These are phyloP conservation scores for Cryptococcus sp. DNA, from an alignment of 1,284 basidiomycete genomes.

Conservation along the genomic window DNA sequence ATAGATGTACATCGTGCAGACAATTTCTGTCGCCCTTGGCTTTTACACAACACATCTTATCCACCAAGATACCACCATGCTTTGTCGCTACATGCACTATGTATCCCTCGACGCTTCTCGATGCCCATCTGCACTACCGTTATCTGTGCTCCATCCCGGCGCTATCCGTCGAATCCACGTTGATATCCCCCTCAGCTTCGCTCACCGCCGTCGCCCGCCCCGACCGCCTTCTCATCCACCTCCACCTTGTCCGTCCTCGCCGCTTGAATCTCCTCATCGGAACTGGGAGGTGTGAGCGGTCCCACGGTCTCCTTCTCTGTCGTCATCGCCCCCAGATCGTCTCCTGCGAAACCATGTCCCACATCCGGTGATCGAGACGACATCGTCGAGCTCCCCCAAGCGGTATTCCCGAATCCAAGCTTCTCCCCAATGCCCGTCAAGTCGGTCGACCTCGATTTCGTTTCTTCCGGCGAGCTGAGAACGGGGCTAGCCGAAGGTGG, in stretches of 20 bases:
- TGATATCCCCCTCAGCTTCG: no score
- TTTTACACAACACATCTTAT: no score
- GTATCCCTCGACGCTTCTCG: no score
- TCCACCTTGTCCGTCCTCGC: no score
- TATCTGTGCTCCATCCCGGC: no score
- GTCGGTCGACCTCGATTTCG: background rate
- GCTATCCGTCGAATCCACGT: no score
- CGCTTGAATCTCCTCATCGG: background rate
- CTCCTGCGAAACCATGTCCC: background rate
- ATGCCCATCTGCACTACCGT: no score
- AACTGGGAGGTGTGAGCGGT: slow-evolving; percentile 4
- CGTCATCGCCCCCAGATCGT: background rate
- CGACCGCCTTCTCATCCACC: background rate
- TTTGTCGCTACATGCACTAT: no score
- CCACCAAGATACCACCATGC: no score
- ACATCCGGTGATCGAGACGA: background rate
- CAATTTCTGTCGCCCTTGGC: no score
- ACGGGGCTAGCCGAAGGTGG: background rate
- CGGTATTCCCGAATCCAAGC: slow-evolving; percentile 33
- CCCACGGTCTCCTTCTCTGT: background rate
- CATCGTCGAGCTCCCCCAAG: slow-evolving; percentile 13
- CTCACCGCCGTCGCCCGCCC: no score
- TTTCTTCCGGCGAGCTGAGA: background rate
- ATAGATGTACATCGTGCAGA: no score
- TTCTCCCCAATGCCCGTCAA: slow-evolving; percentile 6